Evolutionary conservation across 768 basidiomycete genomes (phyloP).

Genomic region (Exidia glandulosa): DNA sequence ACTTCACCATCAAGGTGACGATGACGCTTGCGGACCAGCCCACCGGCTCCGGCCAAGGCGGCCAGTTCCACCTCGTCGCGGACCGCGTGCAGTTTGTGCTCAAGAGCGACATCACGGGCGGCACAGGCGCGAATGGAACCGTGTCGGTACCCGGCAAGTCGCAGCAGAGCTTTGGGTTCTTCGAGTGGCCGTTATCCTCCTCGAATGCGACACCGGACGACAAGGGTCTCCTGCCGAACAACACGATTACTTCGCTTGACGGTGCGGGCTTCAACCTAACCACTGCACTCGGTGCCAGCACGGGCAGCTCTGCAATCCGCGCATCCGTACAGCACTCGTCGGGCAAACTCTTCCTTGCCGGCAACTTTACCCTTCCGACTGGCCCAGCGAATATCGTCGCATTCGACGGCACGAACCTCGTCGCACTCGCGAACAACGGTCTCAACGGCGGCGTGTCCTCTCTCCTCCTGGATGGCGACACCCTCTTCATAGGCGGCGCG

Average conservation of each 20-base stretch:
- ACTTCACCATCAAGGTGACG: constrained; percentile 63
- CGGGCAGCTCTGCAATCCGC: constrained; percentile 23
- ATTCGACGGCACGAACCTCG: constrained; percentile 49
- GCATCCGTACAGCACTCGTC: constrained; percentile 57
- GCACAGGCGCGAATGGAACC: constrained; percentile 21
- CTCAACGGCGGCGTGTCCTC: constrained; percentile 71
- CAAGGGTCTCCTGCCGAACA: constrained; percentile 50
- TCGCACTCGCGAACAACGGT: constrained; percentile 49
- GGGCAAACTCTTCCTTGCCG: constrained; percentile 61
- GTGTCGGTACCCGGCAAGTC: constrained; percentile 19
- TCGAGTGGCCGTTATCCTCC: constrained; percentile 67
- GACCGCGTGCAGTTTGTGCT: constrained; percentile 75
- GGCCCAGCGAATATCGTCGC: constrained; percentile 60
- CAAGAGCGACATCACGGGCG: constrained; percentile 42
- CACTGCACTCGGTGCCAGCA: constrained; percentile 41
- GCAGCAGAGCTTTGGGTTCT: constrained; percentile 65
- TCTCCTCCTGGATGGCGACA: constrained; percentile 48
- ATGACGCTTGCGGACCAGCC: constrained; percentile 65
- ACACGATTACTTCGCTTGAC: constrained; percentile 60
- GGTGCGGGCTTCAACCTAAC: constrained; percentile 49
- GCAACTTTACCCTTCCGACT: constrained; percentile 55
- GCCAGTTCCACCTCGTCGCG: constrained; percentile 74
- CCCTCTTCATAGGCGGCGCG: constrained; percentile 76
- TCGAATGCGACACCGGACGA: constrained; percentile 39
- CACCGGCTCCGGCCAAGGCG: constrained; percentile 46